Conservation (phyloP, 306 rosid genomes). For the Cucumis hystrix region DNA sequence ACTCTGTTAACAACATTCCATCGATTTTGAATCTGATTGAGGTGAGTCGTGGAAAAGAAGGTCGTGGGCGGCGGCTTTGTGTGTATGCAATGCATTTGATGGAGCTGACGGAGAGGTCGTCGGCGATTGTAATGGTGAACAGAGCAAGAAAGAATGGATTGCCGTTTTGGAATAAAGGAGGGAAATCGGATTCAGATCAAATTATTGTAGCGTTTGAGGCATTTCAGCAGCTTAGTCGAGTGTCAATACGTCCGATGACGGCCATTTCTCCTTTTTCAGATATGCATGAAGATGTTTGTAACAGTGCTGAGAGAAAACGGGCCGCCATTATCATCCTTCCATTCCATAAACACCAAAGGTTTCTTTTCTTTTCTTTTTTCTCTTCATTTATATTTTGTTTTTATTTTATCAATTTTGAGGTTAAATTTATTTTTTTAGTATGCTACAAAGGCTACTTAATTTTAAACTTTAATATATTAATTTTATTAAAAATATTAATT, state of each 20-base stretch:
- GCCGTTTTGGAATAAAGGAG: conserved; percentile 51
- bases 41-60: conserved; percentile 58
- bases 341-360: conserved; percentile 44
- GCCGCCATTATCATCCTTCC: conserved; percentile 50
- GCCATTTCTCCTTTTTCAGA: conserved; percentile 34
- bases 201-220: conserved; percentile 51
- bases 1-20: conserved; percentile 46
- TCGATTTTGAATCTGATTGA: conserved; percentile 62
- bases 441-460: too few species aligned
- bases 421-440: too few species aligned
- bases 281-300: conserved; percentile 48
- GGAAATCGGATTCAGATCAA: conserved; percentile 16
- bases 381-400: too few species aligned
- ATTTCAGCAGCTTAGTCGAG: conserved; percentile 37
- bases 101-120: conserved; percentile 61
- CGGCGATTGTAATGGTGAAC: conserved; percentile 55
- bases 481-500: too few species aligned
- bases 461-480: too few species aligned
- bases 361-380: too few species aligned
- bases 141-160: conserved; percentile 43
- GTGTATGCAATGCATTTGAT: conserved; percentile 81
- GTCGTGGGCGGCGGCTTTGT: conserved; percentile 25
- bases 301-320: conserved; percentile 30
- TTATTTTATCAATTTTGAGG: too few species aligned
- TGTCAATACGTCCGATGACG: conserved; percentile 56